Conservation (phyloP, 495 filamentous ascomycete genomes). For the Paragyromitra xinjiangensis region DNA sequence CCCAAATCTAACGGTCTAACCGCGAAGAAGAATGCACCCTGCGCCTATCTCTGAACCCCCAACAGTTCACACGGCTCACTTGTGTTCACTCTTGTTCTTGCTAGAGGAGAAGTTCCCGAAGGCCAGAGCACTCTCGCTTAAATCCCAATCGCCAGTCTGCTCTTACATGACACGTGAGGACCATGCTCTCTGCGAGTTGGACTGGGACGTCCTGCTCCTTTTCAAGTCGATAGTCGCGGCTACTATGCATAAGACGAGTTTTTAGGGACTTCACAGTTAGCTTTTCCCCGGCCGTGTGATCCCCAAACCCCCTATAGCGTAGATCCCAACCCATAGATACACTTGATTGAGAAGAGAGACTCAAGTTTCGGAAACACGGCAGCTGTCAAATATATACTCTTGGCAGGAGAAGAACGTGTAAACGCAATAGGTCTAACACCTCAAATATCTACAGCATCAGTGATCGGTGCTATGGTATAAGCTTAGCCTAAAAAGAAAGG, state of each 20-base stretch:
- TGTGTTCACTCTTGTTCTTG: neutral
- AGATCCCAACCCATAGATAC: neutral
- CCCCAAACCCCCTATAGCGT: no score
- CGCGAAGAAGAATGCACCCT: neutral
- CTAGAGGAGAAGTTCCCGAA: neutral
- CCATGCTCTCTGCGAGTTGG: neutral
- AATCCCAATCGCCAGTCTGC: neutral
- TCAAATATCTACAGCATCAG: neutral
- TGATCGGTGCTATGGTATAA: neutral
- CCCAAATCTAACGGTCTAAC: neutral
- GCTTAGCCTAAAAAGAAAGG: neutral
- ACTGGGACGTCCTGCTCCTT: no score
- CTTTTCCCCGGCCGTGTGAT: no score
- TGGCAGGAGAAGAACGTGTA: neutral
- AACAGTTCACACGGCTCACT: neutral
- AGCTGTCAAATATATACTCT: neutral
- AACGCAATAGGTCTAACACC: neutral
- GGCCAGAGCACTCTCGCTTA: conserved; percentile 22
- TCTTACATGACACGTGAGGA: neutral
- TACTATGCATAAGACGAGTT: neutral
- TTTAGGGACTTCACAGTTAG: neutral
- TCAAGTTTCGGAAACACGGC: neutral
- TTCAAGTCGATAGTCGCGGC: neutral
- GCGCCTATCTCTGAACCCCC: neutral
- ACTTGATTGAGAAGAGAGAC: neutral